These are phyloP conservation scores for Aspergillus diversus DNA, from an alignment of 495 filamentous ascomycete genomes.

Conservation along the genomic window DNA sequence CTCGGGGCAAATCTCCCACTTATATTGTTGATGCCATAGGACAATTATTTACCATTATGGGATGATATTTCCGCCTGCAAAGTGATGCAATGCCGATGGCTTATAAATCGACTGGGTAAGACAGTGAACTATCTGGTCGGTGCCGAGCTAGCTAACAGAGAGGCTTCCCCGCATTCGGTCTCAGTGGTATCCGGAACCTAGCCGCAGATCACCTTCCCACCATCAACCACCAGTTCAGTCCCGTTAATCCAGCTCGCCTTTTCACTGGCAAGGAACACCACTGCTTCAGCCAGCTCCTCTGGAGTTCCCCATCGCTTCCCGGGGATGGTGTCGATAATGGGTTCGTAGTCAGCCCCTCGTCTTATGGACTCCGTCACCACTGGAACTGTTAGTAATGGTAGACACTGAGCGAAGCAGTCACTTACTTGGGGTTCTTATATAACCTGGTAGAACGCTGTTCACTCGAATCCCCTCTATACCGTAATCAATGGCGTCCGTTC, in stretches of 20 bases:
- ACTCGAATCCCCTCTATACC: constrained; percentile 19
- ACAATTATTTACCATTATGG: too few relatives aligned
- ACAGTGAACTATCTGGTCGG: neutral
- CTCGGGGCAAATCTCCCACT: too few relatives aligned
- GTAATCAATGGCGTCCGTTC: constrained; percentile 19
- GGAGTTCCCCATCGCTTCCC: constrained; percentile 13
- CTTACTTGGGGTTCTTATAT: constrained; percentile 17
- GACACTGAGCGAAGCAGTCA: neutral
- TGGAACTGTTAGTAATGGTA: neutral
- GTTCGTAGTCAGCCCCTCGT: neutral
- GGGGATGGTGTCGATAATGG: neutral
- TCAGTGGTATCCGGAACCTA: neutral
- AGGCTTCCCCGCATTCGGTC: neutral
- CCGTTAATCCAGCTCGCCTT: constrained; percentile 74
- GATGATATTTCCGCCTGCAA: neutral
- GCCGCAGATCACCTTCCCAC: constrained; percentile 44
- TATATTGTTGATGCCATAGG: too few relatives aligned
- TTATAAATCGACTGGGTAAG: neutral
- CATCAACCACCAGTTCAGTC: constrained; percentile 74
- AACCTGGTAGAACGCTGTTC: constrained; percentile 14
- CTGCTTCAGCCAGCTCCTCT: constrained; percentile 20
- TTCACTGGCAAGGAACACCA: constrained; percentile 69
- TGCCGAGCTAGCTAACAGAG: too few relatives aligned
- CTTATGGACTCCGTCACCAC: neutral
- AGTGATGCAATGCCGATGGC: neutral